Evolutionary conservation across 2,329 filamentous ascomycete genomes (phyloP), one percentile per base, ranked within the genome.

Genomic region (Cladosporium sp.): DNA sequence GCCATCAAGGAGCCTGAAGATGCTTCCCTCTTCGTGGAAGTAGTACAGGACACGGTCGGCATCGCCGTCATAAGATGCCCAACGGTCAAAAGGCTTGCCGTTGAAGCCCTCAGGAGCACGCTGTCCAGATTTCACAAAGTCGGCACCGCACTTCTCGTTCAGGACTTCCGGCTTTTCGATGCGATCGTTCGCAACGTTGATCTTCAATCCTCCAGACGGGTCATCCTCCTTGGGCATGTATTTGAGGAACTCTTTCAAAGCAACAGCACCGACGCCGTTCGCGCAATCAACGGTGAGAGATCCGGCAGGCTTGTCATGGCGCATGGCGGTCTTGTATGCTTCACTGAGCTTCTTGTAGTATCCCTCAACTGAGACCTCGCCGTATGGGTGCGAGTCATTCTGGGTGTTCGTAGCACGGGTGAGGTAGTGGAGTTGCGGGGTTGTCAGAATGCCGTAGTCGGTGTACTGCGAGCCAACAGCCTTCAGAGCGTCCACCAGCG

Each of bases 101-200:
- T 91, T 89, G 48, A 89, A 92, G 25, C 76, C 85, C 36, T 86
- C 86, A 45, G 93, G 93, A 53, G 89, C 87, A 56, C 90, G 83
- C 74, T 98, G 93, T 72, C 89, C 89, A 15, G 93, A 97, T 76
- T 98, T 98, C 70, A 98, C 93, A 61, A 83, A 97, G 71, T 98
- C 93, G 64, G 93, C 93, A 69, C 93, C 93, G 65, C 88, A 95
- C 83, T 94, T 60, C 20, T 87, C 80, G 70, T 98, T 98, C 59
- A 98, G 76, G 49, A 85, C 80, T 66, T 95, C 90, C 3, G 92
- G 88, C 57, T 90, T 86, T 60, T 95, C 81, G 25, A 96, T 88
- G 67, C 95, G 87, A 68, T 97, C 91, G 62, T 97, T 97, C 70
- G 92, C 81, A 46, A 97, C 80, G 67, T 85, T 88, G 72, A 95